Evolutionary conservation across 495 filamentous ascomycete species (phyloP).

Genomic region (Penicillium canariense): DNA sequence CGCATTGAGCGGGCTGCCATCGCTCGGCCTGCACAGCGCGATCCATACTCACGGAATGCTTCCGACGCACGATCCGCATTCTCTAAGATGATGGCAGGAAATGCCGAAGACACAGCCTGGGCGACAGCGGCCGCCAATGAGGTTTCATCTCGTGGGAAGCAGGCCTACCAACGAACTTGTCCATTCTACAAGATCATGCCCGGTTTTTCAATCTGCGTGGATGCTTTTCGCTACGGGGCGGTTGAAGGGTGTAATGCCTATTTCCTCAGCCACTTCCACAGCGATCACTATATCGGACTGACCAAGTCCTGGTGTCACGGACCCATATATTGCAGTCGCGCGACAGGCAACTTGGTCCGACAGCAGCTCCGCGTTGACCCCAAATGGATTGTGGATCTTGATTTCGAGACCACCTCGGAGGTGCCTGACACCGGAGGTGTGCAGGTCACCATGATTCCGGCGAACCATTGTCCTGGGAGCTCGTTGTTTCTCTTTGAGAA

Average conservation of each 20-base stretch:
- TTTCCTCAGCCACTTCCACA: conserved; percentile 97
- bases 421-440: conserved; percentile 78
- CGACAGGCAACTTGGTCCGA: conserved; percentile 86
- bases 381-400: conserved; percentile 79
- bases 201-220: conserved; percentile 86
- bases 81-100: conserved; percentile 84
- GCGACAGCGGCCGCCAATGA: conserved; percentile 79
- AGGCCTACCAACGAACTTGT: conserved; percentile 83
- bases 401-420: conserved; percentile 79
- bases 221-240: conserved; percentile 93
- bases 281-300: conserved; percentile 93
- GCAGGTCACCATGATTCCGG: conserved; percentile 88
- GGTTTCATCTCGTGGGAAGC: conserved; percentile 76
- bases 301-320: conserved; percentile 88
- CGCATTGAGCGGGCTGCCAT: conserved; percentile 66
- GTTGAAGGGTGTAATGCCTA: conserved; percentile 92
- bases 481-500: conserved; percentile 94
- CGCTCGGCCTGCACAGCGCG: conserved; percentile 71
- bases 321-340: conserved; percentile 92
- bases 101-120: conserved; percentile 91
- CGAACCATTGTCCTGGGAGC: conserved; percentile 95
- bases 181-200: conserved; percentile 99
- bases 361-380: conserved; percentile 82
- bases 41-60: conserved; percentile 60
- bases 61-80: conserved; percentile 63